Conservation (phyloP, 1,284 basidiomycete species). For the Cutaneotrichosporon sp. region DNA sequence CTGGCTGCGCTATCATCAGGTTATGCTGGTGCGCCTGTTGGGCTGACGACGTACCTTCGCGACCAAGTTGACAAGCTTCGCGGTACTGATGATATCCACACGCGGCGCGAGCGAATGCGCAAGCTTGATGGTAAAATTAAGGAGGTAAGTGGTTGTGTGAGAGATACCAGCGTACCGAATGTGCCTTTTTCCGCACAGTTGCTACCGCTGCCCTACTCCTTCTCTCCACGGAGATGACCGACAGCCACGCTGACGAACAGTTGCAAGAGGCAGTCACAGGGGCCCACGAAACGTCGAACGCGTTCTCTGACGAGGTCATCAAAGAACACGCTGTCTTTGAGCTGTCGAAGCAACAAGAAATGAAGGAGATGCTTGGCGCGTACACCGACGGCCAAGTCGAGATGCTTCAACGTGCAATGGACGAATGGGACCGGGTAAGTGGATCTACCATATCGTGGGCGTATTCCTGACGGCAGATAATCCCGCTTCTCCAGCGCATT, state of each 20-base stretch:
- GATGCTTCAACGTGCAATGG: constrained; percentile 82
- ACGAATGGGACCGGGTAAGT: constrained; percentile 72
- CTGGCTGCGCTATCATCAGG: constrained; percentile 72
- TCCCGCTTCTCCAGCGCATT: constrained; percentile 78
- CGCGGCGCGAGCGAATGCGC: constrained; percentile 76
- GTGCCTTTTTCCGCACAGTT: too few species aligned
- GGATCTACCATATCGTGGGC: neutral
- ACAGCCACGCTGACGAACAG: constrained; percentile 49
- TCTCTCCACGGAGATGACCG: too few species aligned
- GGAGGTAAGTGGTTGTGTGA: constrained; percentile 61
- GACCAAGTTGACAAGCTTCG: constrained; percentile 86
- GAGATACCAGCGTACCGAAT: too few species aligned
- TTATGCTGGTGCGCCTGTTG: constrained; percentile 52
- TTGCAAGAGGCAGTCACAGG: constrained; percentile 92
- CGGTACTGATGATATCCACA: constrained; percentile 88
- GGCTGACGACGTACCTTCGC: constrained; percentile 85
- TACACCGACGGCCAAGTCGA: constrained; percentile 92
- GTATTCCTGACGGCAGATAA: constrained; percentile 51
- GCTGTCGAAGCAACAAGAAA: constrained; percentile 81
- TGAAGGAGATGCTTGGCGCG: constrained; percentile 86
- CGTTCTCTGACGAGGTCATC: constrained; percentile 89
- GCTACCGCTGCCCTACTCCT: too few species aligned
- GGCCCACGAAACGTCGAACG: constrained; percentile 90
- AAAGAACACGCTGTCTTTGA: constrained; percentile 87
- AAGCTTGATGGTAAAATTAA: constrained; percentile 90